Evolutionary conservation across 371 early-diverging fungal species (phyloP), one percentile per base, ranked within the genome.

Genomic region (Rhizopus sp.): DNA sequence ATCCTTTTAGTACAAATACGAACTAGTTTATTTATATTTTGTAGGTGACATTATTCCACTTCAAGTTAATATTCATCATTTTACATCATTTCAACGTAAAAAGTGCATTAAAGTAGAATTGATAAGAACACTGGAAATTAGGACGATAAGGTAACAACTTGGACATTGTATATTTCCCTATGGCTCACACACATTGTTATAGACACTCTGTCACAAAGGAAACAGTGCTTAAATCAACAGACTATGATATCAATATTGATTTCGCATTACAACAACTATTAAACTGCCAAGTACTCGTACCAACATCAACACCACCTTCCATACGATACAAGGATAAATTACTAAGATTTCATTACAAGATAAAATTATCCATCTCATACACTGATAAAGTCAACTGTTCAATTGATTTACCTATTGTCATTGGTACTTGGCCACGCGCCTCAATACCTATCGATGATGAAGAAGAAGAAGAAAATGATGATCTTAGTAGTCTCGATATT

Each of bases 341-440:
- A 33, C 50, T 78, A 2, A 57, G 69, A 35, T 65, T 78, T 40
- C 70, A 71, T 41, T 78, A 78, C 39, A 73, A 73, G 42, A 56
- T 75, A 1, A 53, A 68, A 8, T 44, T 71, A 12, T 54, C 60
- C 1, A 50, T 69, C 1, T 53, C 50, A 16, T 53, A 72, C 35
- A 47, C 52, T 1, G 46, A 55, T 0, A 57, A 59, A 17, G 34
- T 53, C 6, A 56, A 48, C 2, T 57, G 46, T 32, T 44, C 35
- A 7, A 30, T 73, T 9, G 78, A 78, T 40, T 46, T 78, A 40
- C 78, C 78, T 10, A 64, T 78, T 54, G 63, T 71, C 8, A 54
- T 78, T 23, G 78, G 78, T 29, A 78, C 78, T 3, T 78, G 73
- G 73, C 78, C 78, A 41, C 71, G 69, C 34, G 75, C 78, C 0